Conservation (phyloP, 768 basidiomycete species). For the Suillus occidentalis region DNA sequence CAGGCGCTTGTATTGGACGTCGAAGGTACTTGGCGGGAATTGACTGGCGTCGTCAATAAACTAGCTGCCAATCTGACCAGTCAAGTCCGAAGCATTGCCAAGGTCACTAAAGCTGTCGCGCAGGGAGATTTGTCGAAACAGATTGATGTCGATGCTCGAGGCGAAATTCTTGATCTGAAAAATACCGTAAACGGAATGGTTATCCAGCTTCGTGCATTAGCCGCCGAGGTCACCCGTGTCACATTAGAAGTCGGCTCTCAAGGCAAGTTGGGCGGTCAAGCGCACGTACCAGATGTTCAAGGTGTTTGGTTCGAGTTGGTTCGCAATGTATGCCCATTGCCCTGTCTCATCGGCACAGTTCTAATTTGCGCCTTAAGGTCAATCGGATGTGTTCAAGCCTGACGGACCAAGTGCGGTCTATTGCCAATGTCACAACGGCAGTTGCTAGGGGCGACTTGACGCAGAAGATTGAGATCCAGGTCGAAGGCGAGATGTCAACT, state of each 20-base stretch:
- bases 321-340: slow-evolving; percentile 51
- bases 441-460: slow-evolving; percentile 90
- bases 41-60: slow-evolving; percentile 83
- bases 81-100: slow-evolving; percentile 57
- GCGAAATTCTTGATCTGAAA: slow-evolving; percentile 86
- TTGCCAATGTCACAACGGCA: slow-evolving; percentile 83
- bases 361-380: slow-evolving; percentile 42
- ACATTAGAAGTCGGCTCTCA: slow-evolving; percentile 85
- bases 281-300: slow-evolving; percentile 84
- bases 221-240: slow-evolving; percentile 82
- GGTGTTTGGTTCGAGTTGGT: slow-evolving; percentile 91
- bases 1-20: slow-evolving; percentile 86
- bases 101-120: slow-evolving; percentile 76
- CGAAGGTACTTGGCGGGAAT: slow-evolving; percentile 87
- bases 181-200: slow-evolving; percentile 57
- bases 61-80: slow-evolving; percentile 74
- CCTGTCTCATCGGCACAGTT: neutral
- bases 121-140: slow-evolving; percentile 86
- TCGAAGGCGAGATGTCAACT: slow-evolving; percentile 85
- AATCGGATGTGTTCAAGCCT: slow-evolving; percentile 81
- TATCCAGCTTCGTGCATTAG: slow-evolving; percentile 56
- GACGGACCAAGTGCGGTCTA: slow-evolving; percentile 81
- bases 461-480: slow-evolving; percentile 90
- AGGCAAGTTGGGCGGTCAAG: slow-evolving; percentile 88
- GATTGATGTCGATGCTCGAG: slow-evolving; percentile 88